Base-by-base conservation (phyloP, 352 stramenopile genomes). In the Halophytophthora batemanensis region DNA sequence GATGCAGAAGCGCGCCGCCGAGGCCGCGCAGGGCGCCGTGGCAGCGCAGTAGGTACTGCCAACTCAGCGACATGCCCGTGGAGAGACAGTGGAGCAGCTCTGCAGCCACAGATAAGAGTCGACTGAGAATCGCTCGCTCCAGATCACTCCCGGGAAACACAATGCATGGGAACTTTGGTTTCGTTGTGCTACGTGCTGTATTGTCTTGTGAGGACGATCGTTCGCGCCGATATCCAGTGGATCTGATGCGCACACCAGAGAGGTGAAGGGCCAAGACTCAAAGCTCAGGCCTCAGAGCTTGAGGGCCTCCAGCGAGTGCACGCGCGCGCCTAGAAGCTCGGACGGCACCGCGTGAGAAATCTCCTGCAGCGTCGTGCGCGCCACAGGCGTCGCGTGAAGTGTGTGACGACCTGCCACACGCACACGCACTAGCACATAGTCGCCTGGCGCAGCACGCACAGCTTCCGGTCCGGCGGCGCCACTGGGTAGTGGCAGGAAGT, bases 351-450 rank as follows among this genome's bases (percentile, higher is more conserved):
- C 28, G 28, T 64, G 53, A 13, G 64, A 43, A 22, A 88, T 64
- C 42, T 95, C 84, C 45, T 72, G 57, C 22, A 95, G 73, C 38
- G 77, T 91, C 28, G 80, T 83, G 22, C 82, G 77, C 29, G 85
- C 80, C 22, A 95, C 61, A 7, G 85, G 78, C 49, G 81, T 93
- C 45, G 82, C 82, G 47, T 93, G 81, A 23, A 95, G 71, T 23
- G 85, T 95, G 70, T 92, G 79, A 22, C 82, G 85, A 2, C 82
- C 85, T 33, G 85, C 85, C 25, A 92, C 77, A 25, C 81, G 74
- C 18, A 95, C 69, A 31, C 77, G 82, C 31, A 95, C 85, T 19
- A 95, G 68, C 47, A 90, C 82, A 59, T 95, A 93, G 70, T 95
- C 85, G 7, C 83, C 83, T n/a, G 61, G 66, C 43, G 65, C 59